Evolutionary conservation across 805 yeast species (phyloP).

Genomic region (Saccharomyces paradoxus): DNA sequence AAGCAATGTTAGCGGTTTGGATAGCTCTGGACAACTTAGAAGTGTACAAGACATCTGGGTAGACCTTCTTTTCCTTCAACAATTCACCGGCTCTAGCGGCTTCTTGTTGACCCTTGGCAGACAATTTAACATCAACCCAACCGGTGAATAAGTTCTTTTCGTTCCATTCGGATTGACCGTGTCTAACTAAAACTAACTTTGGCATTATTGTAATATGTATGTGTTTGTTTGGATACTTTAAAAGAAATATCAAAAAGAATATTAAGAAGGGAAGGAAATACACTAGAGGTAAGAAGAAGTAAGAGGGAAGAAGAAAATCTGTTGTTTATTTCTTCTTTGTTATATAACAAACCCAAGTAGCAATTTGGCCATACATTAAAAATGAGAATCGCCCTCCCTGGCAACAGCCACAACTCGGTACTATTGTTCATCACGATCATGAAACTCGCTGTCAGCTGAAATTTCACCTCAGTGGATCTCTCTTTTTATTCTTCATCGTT

Average conservation of each 20-base stretch:
- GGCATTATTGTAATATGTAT: slow-evolving; percentile 29
- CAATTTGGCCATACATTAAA: neutral
- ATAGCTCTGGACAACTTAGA: slow-evolving; percentile 90
- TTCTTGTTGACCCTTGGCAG: slow-evolving; percentile 79
- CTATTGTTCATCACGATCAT: neutral
- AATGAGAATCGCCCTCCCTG: neutral
- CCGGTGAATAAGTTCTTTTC: slow-evolving; percentile 97
- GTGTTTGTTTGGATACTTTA: slow-evolving; percentile 1
- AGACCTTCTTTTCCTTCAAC: slow-evolving; percentile 74
- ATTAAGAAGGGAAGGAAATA: neutral
- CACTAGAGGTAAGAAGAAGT: neutral
- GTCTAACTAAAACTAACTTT: slow-evolving; percentile 88
- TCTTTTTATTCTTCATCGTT: neutral
- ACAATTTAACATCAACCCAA: slow-evolving; percentile 91
- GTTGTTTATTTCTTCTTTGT: neutral
- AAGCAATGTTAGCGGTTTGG: slow-evolving; percentile 93
- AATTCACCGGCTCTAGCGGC: slow-evolving; percentile 91
- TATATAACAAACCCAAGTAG: neutral
- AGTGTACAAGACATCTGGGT: slow-evolving; percentile 85
- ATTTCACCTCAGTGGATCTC: neutral
- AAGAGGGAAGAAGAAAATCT: neutral
- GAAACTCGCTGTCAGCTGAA: neutral
- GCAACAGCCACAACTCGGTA: neutral
- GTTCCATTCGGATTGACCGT: slow-evolving; percentile 99
- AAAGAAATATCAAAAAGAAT: neutral